These are phyloP conservation scores for Alternaria novae-zelandiae DNA, from an alignment of 2,329 filamentous ascomycete genomes.

Conservation along the genomic window DNA sequence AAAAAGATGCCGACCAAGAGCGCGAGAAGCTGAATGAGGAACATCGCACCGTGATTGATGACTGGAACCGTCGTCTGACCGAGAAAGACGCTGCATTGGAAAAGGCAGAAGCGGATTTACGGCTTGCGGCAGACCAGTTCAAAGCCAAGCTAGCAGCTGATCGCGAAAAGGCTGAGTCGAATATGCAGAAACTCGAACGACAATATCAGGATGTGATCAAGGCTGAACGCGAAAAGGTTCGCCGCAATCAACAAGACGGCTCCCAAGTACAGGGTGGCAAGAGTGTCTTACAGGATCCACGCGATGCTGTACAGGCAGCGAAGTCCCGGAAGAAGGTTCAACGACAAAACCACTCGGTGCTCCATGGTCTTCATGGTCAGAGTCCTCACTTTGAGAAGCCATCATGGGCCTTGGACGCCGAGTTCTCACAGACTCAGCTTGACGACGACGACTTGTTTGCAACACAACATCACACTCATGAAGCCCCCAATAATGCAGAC, in stretches of 20 bases:
- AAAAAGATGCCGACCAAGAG: constrained; percentile 1
- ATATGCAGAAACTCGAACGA: background rate
- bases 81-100: constrained; percentile 16
- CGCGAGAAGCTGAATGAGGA: background rate
- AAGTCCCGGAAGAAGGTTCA: constrained; percentile 29
- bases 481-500: constrained; percentile 5
- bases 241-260: background rate
- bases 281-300: background rate
- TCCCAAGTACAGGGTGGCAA: background rate
- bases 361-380: background rate
- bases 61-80: constrained; percentile 12
- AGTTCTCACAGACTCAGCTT: background rate
- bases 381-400: background rate
- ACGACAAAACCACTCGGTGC: constrained; percentile 21
- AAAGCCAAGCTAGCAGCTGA: constrained; percentile 21
- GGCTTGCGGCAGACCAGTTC: constrained; percentile 16
- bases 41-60: constrained; percentile 11
- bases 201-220: background rate
- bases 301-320: background rate
- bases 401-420: background rate
- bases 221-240: background rate
- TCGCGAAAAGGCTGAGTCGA: constrained; percentile 8
- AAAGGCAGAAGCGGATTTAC: constrained; percentile 19
- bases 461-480: background rate
- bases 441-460: constrained; percentile 2